Percentiles rank a stretch among this genome's conserved stretches.
Evolutionary conservation across 2,329 filamentous ascomycete species (phyloP).

Genomic region (Beauveria sp.): DNA sequence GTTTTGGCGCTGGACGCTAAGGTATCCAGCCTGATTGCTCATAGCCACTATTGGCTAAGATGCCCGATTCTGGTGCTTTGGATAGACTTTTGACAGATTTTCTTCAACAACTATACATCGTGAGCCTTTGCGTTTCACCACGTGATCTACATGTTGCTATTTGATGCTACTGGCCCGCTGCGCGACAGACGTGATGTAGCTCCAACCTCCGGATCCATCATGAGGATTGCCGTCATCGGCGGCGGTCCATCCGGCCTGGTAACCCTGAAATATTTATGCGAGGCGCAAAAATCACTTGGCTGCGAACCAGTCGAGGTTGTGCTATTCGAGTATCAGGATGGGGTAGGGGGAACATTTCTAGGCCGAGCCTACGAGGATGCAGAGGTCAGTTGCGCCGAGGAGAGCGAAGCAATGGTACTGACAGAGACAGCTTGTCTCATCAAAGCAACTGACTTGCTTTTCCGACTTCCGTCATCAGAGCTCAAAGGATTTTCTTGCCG

Average conservation of each 20-base stretch:
- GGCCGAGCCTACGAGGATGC: neutral
- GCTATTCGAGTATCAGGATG: conserved; percentile 33
- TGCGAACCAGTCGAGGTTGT: conserved; percentile 28
- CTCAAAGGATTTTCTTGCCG: conserved; percentile 33
- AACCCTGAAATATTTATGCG: conserved; percentile 27
- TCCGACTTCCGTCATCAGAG: conserved; percentile 34
- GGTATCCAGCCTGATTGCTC: no score
- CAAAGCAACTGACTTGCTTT: conserved; percentile 39
- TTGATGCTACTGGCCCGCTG: neutral
- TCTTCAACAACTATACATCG: no score
- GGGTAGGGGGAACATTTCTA: conserved; percentile 33
- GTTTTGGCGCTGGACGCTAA: no score
- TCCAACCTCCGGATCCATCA: neutral
- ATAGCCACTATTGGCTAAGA: no score
- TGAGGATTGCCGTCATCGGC: neutral
- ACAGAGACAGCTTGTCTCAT: conserved; percentile 13
- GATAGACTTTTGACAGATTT: no score
- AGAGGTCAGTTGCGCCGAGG: neutral
- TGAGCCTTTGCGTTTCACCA: no score
- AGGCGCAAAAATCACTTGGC: conserved; percentile 24
- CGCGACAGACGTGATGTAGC: neutral
- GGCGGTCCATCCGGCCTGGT: neutral
- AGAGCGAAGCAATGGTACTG: no score
- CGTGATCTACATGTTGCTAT: neutral
- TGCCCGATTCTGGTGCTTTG: no score